Percentiles rank a stretch among this genome's conserved stretches.
These are phyloP conservation scores for Colletotrichum viniferum DNA, from an alignment of 2,329 filamentous ascomycete species.

Conservation along the genomic window DNA sequence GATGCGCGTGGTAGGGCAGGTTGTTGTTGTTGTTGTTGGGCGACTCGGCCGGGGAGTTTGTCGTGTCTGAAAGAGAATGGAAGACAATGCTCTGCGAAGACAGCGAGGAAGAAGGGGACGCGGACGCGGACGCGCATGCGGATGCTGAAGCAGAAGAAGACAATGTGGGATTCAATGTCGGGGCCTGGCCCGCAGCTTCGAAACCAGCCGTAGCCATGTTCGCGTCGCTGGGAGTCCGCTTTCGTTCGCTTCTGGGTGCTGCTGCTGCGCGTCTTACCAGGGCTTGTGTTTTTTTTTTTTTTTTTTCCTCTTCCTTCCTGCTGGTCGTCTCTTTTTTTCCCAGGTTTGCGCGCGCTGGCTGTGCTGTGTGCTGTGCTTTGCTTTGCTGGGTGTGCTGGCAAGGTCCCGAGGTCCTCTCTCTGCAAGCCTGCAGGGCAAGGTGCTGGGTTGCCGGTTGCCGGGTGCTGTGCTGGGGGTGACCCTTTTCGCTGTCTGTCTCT, in stretches of 20 bases:
- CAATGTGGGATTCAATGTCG: slow-evolving; percentile 17
- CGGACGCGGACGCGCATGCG: slow-evolving; percentile 10
- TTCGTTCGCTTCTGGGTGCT: slow-evolving; percentile 7
- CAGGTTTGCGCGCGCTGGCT: neutral
- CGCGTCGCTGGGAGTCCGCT: slow-evolving; percentile 14
- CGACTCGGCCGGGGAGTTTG: slow-evolving; percentile 10
- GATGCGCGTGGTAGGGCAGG: slow-evolving; percentile 52
- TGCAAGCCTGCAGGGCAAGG: neutral
- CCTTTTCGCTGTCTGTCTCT: slow-evolving; percentile 9
- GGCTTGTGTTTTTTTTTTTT: neutral
- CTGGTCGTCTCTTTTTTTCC: neutral
- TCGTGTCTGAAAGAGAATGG: neutral
- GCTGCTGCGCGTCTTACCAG: neutral
- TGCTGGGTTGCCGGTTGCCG: neutral
- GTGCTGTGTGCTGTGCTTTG: neutral
- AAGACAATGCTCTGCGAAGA: slow-evolving; percentile 11
- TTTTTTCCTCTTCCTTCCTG: neutral
- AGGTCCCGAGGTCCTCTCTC: neutral
- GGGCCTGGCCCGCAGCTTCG: slow-evolving; percentile 21
- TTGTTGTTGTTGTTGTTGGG: slow-evolving; percentile 11
- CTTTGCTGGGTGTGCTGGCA: neutral
- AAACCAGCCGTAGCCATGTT: slow-evolving; percentile 20
- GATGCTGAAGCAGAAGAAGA: slow-evolving; percentile 12
- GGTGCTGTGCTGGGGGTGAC: neutral
- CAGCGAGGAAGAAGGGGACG: slow-evolving; percentile 14